Evolutionary conservation across 2,329 filamentous ascomycete genomes (phyloP), one percentile per base, ranked within the genome.

Genomic region (Clonostachys rhizophaga): DNA sequence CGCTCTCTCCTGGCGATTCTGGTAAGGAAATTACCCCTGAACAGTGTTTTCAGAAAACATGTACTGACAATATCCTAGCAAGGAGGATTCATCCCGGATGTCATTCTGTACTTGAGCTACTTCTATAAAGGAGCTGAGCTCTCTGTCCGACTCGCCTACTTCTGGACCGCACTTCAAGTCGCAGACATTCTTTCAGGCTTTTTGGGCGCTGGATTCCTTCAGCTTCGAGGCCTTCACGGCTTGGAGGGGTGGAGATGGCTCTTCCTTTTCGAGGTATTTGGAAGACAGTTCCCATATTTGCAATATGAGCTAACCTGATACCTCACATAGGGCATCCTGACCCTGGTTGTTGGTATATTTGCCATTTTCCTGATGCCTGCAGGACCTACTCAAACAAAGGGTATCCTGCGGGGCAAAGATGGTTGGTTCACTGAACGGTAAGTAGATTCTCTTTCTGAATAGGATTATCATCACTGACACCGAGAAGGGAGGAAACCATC

Each of bases 391-490:
- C 58, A 64, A 47, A 70, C 71, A 13, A 66, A 74, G 14, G 78
- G 78, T 1, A 83, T 77, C 74, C 83, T 41, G 34, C 43, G 60
- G 57, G 62, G 61, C 49, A 53, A 44, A n/a, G 49, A 60, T 43
- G 20, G 40, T 40, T 50, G 4, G 33, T 45, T 47, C 14, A 18
- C 12, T n/a, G 34, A 14, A 16, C 12, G 14, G 17, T 24, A 68
- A 67, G 36, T 46, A 1, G 3, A 3, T 1, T 63, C 67, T 1
- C 8, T 34, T 16, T 35, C 40, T 3, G 67, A 81, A 0, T 78
- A 72, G 70, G 60, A 81, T 55, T 78, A 76, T 49, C 69, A 82
- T 53, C 62, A 83, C 51, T 46, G 12, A 42, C 82, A 57, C 75
- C 60, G 36, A n/a, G 7, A n/a, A 39, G 36, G 1, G 36, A 39